Evolutionary conservation across 331 rosid genomes (phyloP).

Genomic region (Malus hybrid): DNA sequence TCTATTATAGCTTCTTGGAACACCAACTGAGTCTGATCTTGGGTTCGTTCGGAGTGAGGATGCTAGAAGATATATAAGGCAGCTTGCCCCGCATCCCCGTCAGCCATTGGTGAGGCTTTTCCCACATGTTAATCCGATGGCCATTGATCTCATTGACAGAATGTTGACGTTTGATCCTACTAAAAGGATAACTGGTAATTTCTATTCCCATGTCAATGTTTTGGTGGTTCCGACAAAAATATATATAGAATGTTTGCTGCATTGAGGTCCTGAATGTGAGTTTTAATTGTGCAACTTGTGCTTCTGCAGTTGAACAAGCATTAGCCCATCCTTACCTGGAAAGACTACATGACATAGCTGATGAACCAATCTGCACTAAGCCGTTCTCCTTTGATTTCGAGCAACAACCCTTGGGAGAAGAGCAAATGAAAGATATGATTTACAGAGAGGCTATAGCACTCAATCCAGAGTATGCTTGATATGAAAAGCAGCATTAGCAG

Average conservation of each 20-base stretch:
- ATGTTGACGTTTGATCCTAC: constrained; percentile 89
- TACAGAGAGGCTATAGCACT: constrained; percentile 76
- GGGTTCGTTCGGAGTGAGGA: constrained; percentile 79
- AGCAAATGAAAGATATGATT: constrained; percentile 92
- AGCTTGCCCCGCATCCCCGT: constrained; percentile 74
- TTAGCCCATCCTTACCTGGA: constrained; percentile 95
- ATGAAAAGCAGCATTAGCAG: background rate
- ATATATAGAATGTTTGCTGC: background rate
- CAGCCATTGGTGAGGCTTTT: constrained; percentile 62
- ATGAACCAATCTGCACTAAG: constrained; percentile 72
- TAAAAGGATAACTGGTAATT: constrained; percentile 81
- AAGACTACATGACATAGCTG: constrained; percentile 85
- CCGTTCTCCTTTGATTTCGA: constrained; percentile 88
- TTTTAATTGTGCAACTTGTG: background rate
- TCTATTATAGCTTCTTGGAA: constrained; percentile 76
- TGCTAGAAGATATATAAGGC: constrained; percentile 74
- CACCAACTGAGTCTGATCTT: constrained; percentile 90
- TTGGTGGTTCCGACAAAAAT: background rate
- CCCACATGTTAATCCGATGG: constrained; percentile 80
- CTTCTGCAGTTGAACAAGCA: constrained; percentile 76
- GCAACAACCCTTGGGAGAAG: constrained; percentile 70
- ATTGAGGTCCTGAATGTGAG: background rate
- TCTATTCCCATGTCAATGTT: constrained; percentile 3
- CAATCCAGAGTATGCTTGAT: constrained; percentile 68
- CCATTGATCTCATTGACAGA: constrained; percentile 86